Evolutionary conservation across 768 basidiomycete genomes (phyloP), one percentile per base, ranked within the genome.

Genomic region (Leucogyrophana mollusca): DNA sequence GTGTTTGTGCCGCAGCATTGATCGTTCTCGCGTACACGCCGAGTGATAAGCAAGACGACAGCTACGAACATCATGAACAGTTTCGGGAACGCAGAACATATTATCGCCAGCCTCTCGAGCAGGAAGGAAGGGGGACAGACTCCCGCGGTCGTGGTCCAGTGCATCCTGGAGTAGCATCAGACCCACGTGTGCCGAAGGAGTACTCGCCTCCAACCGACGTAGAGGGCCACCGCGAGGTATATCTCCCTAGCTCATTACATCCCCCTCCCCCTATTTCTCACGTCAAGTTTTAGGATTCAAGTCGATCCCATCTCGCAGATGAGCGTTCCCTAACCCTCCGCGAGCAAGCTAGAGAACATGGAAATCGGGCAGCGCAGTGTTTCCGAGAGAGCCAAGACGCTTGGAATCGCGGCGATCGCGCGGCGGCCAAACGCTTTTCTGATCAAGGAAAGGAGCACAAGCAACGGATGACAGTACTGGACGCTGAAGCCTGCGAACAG

Each of bases 401-500:
- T 0, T 91, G 90, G 60, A 66, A 72, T 43, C 65, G 69, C 3
- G 79, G 85, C 1, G 81, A 93, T 55, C 82, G 85, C 9, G 88
- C 78, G 0, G 64, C 66, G 22, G 90, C 88, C 16, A 89, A 94
- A 63, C 71, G 84, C 44, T 73, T 94, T 13, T 85, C 82, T 8
- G 78, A 81, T 43, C 58, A 88, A 62, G 91, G 90, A n/a, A 86
- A 90, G 62, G 69, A 69, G 32, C 89, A 91, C 61, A 78, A 85
- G 63, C 59, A 67, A 7, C 76, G 79, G 54, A 92, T 90, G 82
- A 80, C 87, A 51, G 58, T 74, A 38, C 64, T 90, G 47, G 90
- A 94, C 64, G 76, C 73, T 53, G 68, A 90, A 62, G 91, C 91
- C 3, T 80, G 82, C 48, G 78, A 83, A 40, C 93, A 87, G 86